Percentiles rank a stretch among this genome's conserved stretches.
Conservation (phyloP, 495 filamentous ascomycete species). For the Aspergillus affinis region DNA sequence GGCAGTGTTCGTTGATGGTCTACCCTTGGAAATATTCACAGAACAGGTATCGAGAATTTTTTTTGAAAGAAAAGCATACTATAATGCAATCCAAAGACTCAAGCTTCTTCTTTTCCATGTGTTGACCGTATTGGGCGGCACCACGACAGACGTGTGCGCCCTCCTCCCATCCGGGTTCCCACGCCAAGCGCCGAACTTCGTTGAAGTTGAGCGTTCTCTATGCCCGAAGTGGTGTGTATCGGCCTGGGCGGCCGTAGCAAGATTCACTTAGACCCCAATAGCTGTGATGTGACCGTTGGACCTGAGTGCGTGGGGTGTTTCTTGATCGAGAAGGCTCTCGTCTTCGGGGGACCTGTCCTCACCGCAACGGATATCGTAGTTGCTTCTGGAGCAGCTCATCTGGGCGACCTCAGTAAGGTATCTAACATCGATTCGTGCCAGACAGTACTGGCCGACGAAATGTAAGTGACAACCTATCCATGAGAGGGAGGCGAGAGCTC, state of each 20-base stretch:
- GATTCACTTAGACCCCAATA: slow-evolving; percentile 36
- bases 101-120: no score
- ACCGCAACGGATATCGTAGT: slow-evolving; percentile 53
- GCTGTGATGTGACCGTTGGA: slow-evolving; percentile 41
- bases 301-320: slow-evolving; percentile 58
- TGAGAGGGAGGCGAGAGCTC: no score
- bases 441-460: slow-evolving; percentile 31
- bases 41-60: no score
- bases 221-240: slow-evolving; percentile 53
- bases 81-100: no score
- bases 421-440: slow-evolving; percentile 28
- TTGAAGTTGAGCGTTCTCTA: slow-evolving; percentile 50
- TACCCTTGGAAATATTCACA: no score
- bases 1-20: no score
- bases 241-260: slow-evolving; percentile 55
- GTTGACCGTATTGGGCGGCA: no score
- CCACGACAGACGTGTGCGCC: slow-evolving; percentile 55
- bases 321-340: slow-evolving; percentile 45
- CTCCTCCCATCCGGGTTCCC: slow-evolving; percentile 54
- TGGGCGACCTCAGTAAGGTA: slow-evolving; percentile 26
- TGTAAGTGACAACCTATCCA: slow-evolving; percentile 6
- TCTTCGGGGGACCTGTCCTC: slow-evolving; percentile 52
- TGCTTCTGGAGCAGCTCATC: slow-evolving; percentile 32
- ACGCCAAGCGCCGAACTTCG: slow-evolving; percentile 47
- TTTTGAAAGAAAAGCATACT: no score